A percentile compares a stretch with the other conserved stretches of the same genome.
Evolutionary conservation across 2,329 filamentous ascomycete genomes (phyloP).

Genomic region (Ascochyta viciae-villosae): DNA sequence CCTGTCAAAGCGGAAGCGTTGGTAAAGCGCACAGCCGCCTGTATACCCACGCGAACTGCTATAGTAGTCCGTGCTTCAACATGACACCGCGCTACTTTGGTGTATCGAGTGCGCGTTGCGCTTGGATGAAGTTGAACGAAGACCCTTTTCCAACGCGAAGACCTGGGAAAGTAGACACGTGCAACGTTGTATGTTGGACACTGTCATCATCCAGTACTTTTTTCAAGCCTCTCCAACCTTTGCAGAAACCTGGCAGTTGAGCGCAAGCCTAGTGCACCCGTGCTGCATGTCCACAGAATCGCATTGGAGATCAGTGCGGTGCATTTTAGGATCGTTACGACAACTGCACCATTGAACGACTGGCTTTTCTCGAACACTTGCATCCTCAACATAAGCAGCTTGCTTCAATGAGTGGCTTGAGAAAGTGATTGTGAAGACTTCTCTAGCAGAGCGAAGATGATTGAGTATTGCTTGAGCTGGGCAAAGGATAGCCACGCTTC

Average conservation of each 20-base stretch:
- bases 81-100: neutral
- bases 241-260: neutral
- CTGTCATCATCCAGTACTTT: too few species aligned
- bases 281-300: neutral
- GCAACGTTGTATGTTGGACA: neutral
- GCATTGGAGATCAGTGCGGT: neutral
- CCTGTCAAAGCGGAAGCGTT: constrained; percentile 5
- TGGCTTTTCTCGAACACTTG: neutral
- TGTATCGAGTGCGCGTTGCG: neutral
- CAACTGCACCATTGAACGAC: neutral
- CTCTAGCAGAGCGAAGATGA: neutral
- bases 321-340: neutral
- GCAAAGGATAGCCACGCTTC: neutral
- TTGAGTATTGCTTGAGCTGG: neutral
- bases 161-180: neutral
- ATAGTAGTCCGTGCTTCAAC: neutral
- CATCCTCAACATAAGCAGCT: neutral
- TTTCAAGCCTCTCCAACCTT: neutral
- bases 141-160: too few species aligned
- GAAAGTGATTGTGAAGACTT: neutral
- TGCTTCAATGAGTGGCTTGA: neutral
- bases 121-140: neutral
- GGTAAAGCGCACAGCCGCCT: neutral
- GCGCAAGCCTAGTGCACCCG: neutral
- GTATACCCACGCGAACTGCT: neutral